Conservation (phyloP, 345 rosid species). For the Eutrema yunnanense region DNA sequence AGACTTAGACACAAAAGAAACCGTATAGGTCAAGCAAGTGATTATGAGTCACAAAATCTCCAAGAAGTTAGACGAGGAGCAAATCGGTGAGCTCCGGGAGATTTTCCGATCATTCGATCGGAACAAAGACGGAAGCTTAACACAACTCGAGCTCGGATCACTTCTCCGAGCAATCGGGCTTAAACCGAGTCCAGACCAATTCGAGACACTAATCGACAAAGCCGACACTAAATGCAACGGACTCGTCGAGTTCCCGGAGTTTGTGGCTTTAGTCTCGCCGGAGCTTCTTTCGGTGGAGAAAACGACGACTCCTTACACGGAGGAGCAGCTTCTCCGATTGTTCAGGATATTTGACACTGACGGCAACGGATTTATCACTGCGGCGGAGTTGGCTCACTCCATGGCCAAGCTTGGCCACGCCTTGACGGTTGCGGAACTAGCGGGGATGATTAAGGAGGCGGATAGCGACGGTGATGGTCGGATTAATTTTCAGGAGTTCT, state of each 20-base stretch:
- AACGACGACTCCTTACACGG: constrained; percentile 63
- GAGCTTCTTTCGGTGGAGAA: constrained; percentile 53
- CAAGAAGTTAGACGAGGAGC: constrained; percentile 63
- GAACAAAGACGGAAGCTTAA: constrained; percentile 83
- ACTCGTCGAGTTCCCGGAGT: constrained; percentile 79
- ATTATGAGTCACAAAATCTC: constrained; percentile 46
- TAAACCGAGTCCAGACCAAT: constrained; percentile 68
- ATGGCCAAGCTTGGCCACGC: constrained; percentile 89
- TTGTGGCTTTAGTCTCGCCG: constrained; percentile 67
- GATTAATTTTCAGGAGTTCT: constrained; percentile 73
- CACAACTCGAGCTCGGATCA: constrained; percentile 84
- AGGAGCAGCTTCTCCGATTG: constrained; percentile 58
- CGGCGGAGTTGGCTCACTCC: constrained; percentile 78
- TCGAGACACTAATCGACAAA: constrained; percentile 60
- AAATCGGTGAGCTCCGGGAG: constrained; percentile 69
- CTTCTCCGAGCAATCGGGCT: constrained; percentile 72
- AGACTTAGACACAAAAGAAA: background rate
- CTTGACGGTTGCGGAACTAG: constrained; percentile 69
- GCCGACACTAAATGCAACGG: constrained; percentile 86
- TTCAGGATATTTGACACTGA: constrained; percentile 75
- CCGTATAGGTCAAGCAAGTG: constrained; percentile 12
- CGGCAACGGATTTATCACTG: constrained; percentile 72
- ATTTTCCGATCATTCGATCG: constrained; percentile 82
- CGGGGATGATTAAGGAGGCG: constrained; percentile 94
- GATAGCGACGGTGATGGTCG: constrained; percentile 90